Evolutionary conservation across 1,139 yeast species (phyloP).

Genomic region (Arxiozyma heterogenica): DNA sequence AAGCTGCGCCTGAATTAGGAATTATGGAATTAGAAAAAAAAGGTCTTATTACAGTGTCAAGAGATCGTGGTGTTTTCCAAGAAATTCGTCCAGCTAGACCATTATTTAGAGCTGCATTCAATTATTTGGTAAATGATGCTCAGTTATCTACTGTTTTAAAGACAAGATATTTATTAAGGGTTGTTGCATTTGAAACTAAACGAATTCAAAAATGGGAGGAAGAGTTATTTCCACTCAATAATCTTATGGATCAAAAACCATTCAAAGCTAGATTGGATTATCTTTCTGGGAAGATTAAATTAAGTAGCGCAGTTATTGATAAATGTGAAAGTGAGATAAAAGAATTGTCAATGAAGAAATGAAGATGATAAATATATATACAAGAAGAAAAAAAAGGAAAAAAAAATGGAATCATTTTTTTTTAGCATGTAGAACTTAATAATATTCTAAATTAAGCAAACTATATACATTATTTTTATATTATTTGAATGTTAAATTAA

Average conservation of each 20-base stretch:
- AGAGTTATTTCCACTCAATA: slow-evolving; percentile 54
- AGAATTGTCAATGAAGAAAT: slow-evolving; percentile 16
- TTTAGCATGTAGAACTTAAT: too few species aligned
- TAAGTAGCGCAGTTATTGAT: slow-evolving; percentile 43
- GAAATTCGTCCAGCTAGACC: slow-evolving; percentile 77
- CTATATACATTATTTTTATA: too few species aligned
- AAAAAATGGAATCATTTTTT: neutral
- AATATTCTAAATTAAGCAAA: neutral
- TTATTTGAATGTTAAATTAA: too few species aligned
- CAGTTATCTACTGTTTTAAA: slow-evolving; percentile 56
- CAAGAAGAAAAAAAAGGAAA: neutral
- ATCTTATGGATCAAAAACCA: slow-evolving; percentile 40
- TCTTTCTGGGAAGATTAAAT: slow-evolving; percentile 54
- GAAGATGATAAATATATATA: neutral
- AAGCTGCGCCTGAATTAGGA: slow-evolving; percentile 45
- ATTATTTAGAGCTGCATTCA: slow-evolving; percentile 71
- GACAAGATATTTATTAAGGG: slow-evolving; percentile 45
- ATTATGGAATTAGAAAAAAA: slow-evolving; percentile 67
- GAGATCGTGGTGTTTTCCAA: slow-evolving; percentile 67
- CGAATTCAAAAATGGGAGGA: slow-evolving; percentile 59
- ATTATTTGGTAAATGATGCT: slow-evolving; percentile 49
- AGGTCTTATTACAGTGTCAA: slow-evolving; percentile 59
- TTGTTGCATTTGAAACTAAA: slow-evolving; percentile 52
- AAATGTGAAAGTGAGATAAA: slow-evolving; percentile 36
- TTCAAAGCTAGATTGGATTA: slow-evolving; percentile 57